Percentiles rank a stretch among this genome's conserved stretches.
Evolutionary conservation across 257 asterid species (phyloP).

Genomic region (Parsonsia alboflavescens): DNA sequence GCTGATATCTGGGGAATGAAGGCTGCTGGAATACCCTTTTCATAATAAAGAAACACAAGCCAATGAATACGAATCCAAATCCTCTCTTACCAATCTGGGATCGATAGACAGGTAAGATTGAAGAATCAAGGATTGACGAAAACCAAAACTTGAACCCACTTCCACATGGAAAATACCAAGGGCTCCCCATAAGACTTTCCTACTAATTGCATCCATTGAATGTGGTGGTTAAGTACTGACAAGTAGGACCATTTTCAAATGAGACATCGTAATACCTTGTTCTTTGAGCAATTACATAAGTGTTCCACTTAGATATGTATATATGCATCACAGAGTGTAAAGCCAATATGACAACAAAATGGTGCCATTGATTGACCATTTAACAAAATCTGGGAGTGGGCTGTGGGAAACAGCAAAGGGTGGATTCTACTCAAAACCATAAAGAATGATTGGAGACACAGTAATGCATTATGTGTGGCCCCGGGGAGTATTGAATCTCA

Average conservation of each 20-base stretch:
- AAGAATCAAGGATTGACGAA: not conserved
- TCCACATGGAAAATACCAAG: not conserved
- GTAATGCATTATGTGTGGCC: slow-evolving; percentile 28
- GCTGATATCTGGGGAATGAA: not conserved
- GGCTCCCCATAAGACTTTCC: slow-evolving; percentile 1
- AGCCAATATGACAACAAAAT: slow-evolving; percentile 18
- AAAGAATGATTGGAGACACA: slow-evolving; percentile 31
- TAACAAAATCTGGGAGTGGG: slow-evolving; percentile 10
- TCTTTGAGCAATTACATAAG: not conserved
- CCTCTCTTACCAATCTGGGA: not conserved
- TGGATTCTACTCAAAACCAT: slow-evolving; percentile 21
- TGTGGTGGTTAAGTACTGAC: slow-evolving; percentile 1
- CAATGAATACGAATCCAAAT: not conserved
- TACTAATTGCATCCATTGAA: slow-evolving; percentile 3
- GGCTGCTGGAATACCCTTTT: slow-evolving; percentile 1
- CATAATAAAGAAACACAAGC: not conserved
- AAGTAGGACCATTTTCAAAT: slow-evolving; percentile 9
- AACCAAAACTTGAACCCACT: not conserved
- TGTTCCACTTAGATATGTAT: not conserved
- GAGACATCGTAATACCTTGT: slow-evolving; percentile 1
- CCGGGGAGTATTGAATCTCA: slow-evolving; percentile 24
- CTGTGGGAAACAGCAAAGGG: slow-evolving; percentile 20
- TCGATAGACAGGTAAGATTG: not conserved
- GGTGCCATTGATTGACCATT: slow-evolving; percentile 18
- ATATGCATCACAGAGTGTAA: slow-evolving; percentile 8